Conservation (phyloP, 2,329 filamentous ascomycete genomes). For the Pyrenochaeta sp. region DNA sequence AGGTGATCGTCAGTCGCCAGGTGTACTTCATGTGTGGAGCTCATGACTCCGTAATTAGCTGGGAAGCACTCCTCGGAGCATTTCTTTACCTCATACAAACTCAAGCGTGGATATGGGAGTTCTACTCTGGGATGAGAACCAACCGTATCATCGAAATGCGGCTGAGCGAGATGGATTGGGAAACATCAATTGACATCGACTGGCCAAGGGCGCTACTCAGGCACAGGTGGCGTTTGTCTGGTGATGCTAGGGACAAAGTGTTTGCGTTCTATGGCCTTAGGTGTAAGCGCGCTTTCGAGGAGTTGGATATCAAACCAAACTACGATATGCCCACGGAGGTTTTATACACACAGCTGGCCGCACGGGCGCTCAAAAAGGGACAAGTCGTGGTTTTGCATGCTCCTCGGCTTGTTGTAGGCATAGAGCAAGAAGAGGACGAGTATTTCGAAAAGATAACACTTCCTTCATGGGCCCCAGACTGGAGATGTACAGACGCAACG, state of each 20-base stretch:
- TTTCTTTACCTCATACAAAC: slow-evolving; percentile 5
- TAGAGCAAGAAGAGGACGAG: background rate
- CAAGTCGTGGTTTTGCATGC: background rate
- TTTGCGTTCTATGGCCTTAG: slow-evolving; percentile 14
- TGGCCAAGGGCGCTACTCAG: slow-evolving; percentile 7
- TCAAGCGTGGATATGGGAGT: slow-evolving; percentile 7
- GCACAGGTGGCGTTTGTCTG: slow-evolving; percentile 2
- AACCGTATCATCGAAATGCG: background rate
- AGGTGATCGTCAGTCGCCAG: slow-evolving; percentile 4
- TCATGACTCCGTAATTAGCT: background rate
- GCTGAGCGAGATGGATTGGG: slow-evolving; percentile 5
- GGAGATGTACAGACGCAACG: slow-evolving; percentile 9
- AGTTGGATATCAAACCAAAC: slow-evolving; percentile 6
- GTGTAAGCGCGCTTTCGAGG: slow-evolving; percentile 2
- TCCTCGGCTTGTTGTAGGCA: background rate
- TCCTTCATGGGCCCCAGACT: slow-evolving; percentile 19
- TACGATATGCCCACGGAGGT: slow-evolving; percentile 6
- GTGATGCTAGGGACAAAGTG: slow-evolving; percentile 14
- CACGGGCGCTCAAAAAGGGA: slow-evolving; percentile 1
- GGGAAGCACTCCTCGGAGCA: background rate
- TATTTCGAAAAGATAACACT: background rate
- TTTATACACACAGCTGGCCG: slow-evolving; percentile 9
- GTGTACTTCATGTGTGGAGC: slow-evolving; percentile 2
- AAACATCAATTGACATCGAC: background rate
- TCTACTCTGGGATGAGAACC: slow-evolving; percentile 3